Evolutionary conservation across 2,329 filamentous ascomycete species (phyloP).

Genomic region (Lachnellula hyalina): DNA sequence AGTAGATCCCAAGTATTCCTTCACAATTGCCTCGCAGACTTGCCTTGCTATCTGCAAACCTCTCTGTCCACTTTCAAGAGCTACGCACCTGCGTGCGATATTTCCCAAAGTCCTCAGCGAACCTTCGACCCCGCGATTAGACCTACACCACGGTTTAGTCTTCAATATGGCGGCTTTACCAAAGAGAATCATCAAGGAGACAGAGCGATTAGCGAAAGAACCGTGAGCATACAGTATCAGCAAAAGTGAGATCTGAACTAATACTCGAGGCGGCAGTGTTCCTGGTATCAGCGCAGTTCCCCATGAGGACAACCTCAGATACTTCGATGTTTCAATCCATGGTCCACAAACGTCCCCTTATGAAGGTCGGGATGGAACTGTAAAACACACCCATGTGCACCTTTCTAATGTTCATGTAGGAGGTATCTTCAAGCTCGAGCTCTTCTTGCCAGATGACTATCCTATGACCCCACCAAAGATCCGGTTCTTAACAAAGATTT

Average conservation of each 20-base stretch:
- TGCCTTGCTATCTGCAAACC: too few species aligned
- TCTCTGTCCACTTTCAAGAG: too few species aligned
- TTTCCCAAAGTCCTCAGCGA: too few species aligned
- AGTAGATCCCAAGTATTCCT: not conserved
- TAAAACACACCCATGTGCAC: not conserved
- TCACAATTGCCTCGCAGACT: too few species aligned
- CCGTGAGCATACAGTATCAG: constrained; percentile 56
- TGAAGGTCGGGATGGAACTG: constrained; percentile 58
- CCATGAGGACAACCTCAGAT: constrained; percentile 94
- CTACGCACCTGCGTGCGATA: too few species aligned
- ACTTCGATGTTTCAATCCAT: constrained; percentile 97
- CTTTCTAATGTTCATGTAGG: constrained; percentile 21
- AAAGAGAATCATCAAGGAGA: constrained; percentile 98
- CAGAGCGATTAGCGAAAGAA: constrained; percentile 91
- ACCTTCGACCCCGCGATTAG: not conserved
- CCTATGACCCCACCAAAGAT: constrained; percentile 99
- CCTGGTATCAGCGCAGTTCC: constrained; percentile 93
- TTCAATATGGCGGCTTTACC: constrained; percentile 61
- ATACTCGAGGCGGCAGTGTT: constrained; percentile 52
- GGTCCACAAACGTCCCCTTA: constrained; percentile 90
- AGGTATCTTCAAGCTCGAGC: constrained; percentile 92
- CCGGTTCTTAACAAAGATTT: constrained; percentile 97
- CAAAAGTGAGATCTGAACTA: constrained; percentile 1
- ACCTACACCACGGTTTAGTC: not conserved
- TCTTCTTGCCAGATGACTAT: constrained; percentile 97